Evolutionary conservation across 805 yeast species (phyloP), one percentile per base, ranked within the genome.

Genomic region (Monosporozyma solicola): DNA sequence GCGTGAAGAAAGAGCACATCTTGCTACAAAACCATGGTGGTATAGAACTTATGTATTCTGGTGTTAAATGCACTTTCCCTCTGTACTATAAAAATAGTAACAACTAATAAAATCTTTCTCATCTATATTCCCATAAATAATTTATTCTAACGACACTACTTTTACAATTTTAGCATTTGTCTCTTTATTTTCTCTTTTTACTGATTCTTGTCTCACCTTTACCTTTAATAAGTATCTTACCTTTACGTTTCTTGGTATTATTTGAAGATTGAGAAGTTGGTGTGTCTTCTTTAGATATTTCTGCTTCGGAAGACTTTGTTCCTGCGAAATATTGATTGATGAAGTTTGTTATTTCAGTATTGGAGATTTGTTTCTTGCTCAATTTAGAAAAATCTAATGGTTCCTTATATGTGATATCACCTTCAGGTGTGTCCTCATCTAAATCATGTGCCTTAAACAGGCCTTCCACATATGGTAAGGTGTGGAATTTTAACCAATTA

Each of bases 401-500:
- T 2, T 41, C 75, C 47, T 84, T 70, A 3, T 75, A 71, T 50
- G 85, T 63, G 0, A 95, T n/a, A 3, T 27, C 87, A 9, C 63
- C 59, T 0, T 79, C 74, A 41, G 65, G 69, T 50, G 81, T 84
- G 10, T 76, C 79, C 54, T 76, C 74, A 67, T 2, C 80, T 82
- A 15, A 80, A 13, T 15, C 25, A 6, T 24, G 11, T 9, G 79
- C 58, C 89, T 84, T 49, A 76, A 43, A 43, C 24, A 24, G 13
- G 3, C 3, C 5, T 20, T 27, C 81, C 13, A 90, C 74, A 2
- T 84, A 80, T 49, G 83, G 88, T 7, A 87, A 84, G 16, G 87
- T 74, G 2, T 76, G 74, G 63, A 91, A 92, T 56, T 86, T 87
- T 53, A 83, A 83, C 99, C 99, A 92, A 68, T 91, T 90, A 24